phyloP scores from a whole-genome alignment of 208 protist species.

The Trypanosoma rangeli region DNA sequence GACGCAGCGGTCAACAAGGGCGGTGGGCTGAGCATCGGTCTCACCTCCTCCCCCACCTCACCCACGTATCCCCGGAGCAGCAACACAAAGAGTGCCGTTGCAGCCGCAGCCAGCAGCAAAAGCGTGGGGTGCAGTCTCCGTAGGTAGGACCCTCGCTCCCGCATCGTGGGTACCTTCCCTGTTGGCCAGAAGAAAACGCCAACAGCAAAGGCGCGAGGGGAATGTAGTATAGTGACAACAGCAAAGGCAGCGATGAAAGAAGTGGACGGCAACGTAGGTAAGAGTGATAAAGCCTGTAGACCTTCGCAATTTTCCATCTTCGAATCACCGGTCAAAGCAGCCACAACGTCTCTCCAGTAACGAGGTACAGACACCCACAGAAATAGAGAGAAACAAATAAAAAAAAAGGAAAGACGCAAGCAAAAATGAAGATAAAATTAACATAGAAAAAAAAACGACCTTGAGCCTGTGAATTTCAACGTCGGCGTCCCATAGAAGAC shows the following conservation, averaged over 20 bases:
- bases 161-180: not conserved
- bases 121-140: not conserved
- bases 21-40: not conserved
- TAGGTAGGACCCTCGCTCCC: not conserved
- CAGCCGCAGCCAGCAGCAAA: not conserved
- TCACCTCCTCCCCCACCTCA: not conserved
- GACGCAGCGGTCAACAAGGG: not conserved
- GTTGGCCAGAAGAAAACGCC: not conserved
- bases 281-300: not conserved
- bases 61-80: not conserved
- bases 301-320: not conserved
- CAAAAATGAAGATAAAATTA: not conserved
- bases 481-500: not conserved
- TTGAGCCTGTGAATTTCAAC: not conserved
- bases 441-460: not conserved
- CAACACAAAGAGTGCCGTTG: not conserved
- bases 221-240: too few species aligned
- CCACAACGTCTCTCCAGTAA: not conserved
- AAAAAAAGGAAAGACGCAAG: not conserved
- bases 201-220: not conserved
- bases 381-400: not conserved
- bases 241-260: not conserved
- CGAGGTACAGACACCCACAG: not conserved
- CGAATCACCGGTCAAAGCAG: not conserved
- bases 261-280: not conserved